Conservation (phyloP, 2,329 filamentous ascomycete species). For the Pseudogymnoascus sp. region DNA sequence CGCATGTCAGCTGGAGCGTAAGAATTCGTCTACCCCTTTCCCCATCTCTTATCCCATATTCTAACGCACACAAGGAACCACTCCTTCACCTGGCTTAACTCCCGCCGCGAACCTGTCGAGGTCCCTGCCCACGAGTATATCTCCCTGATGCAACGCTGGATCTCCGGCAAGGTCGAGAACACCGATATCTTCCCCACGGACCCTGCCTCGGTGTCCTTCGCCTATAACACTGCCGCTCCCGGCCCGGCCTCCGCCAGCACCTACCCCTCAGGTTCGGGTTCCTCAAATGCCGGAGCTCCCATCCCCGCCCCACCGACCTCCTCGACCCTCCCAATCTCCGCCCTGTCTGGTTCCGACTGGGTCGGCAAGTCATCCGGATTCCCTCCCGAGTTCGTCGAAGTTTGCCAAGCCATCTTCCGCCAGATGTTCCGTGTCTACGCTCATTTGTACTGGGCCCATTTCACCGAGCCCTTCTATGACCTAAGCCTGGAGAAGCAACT, state of each 20-base stretch:
- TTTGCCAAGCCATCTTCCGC: constrained; percentile 89
- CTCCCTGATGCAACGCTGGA: constrained; percentile 93
- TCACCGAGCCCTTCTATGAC: constrained; percentile 75
- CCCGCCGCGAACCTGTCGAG: constrained; percentile 78
- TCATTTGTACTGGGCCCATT: constrained; percentile 97
- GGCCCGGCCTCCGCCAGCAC: constrained; percentile 49
- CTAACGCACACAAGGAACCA: constrained; percentile 55
- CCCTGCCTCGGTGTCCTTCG: constrained; percentile 60
- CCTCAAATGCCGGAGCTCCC: constrained; percentile 30
- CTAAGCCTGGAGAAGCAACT: constrained; percentile 73
- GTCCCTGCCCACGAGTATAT: constrained; percentile 91
- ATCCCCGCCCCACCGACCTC: constrained; percentile 33
- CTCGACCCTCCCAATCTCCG: constrained; percentile 48
- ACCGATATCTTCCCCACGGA: constrained; percentile 85
- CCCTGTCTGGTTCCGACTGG: constrained; percentile 63
- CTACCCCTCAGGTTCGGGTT: constrained; percentile 41
- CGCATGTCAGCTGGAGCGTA: constrained; percentile 92
- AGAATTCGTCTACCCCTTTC: constrained; percentile 35
- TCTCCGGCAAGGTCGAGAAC: constrained; percentile 91
- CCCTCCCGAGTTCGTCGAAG: constrained; percentile 78
- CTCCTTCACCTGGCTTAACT: constrained; percentile 94
- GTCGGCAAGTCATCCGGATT: constrained; percentile 90
- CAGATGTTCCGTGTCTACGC: constrained; percentile 99
- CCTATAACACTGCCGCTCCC: constrained; percentile 55
- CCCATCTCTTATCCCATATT: not conserved